phyloP scores from a whole-genome alignment of 129 eudicot species.

The Helianthus tuberosus region DNA sequence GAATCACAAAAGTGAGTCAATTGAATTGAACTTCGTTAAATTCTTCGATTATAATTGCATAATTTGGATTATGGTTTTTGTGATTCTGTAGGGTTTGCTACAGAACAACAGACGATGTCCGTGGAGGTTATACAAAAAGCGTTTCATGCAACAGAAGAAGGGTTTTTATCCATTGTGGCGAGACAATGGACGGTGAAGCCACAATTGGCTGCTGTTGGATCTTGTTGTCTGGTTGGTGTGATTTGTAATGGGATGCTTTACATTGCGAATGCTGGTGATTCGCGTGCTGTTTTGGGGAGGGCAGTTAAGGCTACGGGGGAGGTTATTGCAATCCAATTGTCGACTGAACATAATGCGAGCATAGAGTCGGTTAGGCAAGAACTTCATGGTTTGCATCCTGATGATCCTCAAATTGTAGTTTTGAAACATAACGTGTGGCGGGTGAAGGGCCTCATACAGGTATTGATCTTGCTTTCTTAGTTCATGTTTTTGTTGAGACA shows the following conservation, averaged over 20 bases:
- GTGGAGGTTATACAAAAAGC: slow-evolving; percentile 67
- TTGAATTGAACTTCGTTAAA: neutral
- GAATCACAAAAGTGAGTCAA: slow-evolving; percentile 60
- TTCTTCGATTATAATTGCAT: neutral
- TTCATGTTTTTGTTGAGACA: neutral
- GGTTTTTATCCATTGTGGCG: slow-evolving; percentile 61
- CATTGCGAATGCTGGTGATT: slow-evolving; percentile 73
- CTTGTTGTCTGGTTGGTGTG: slow-evolving; percentile 72
- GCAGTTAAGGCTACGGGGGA: slow-evolving; percentile 63
- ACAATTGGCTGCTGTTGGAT: slow-evolving; percentile 76
- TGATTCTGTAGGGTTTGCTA: slow-evolving; percentile 46
- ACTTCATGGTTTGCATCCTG: slow-evolving; percentile 70
- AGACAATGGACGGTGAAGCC: slow-evolving; percentile 68
- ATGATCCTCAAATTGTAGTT: slow-evolving; percentile 68
- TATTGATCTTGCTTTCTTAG: neutral
- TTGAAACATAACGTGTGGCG: slow-evolving; percentile 45
- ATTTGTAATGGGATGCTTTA: slow-evolving; percentile 59
- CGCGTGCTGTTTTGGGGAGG: slow-evolving; percentile 76
- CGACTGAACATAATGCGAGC: slow-evolving; percentile 72
- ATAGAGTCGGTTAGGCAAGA: slow-evolving; percentile 76
- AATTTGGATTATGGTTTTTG: neutral
- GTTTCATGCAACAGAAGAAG: slow-evolving; percentile 79
- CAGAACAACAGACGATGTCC: slow-evolving; percentile 69
- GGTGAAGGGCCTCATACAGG: slow-evolving; percentile 42
- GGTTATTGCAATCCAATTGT: slow-evolving; percentile 61